phyloP scores from a whole-genome alignment of 108 stramenopile genomes.

The Conticribra weissflogii region DNA sequence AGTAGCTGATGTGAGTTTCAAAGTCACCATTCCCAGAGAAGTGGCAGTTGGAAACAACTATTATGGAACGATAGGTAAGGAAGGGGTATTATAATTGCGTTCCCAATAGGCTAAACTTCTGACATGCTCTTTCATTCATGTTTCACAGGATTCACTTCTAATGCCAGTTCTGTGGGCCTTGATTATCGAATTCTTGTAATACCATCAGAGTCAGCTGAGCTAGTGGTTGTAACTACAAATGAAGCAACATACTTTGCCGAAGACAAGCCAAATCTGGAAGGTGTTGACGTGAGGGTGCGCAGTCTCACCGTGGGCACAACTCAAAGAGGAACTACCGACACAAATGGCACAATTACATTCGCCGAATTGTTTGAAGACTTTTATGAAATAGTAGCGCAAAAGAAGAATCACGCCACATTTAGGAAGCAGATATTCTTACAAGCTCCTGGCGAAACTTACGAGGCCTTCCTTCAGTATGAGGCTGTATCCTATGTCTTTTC shows the following conservation, averaged over 20 bases:
- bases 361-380: constrained; percentile 24
- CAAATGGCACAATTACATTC: constrained; percentile 27
- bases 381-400: constrained; percentile 37
- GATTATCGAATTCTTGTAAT: constrained; percentile 16
- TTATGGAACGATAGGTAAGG: constrained; percentile 13
- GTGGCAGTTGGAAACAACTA: constrained; percentile 13
- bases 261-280: constrained; percentile 33
- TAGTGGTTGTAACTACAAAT: constrained; percentile 28
- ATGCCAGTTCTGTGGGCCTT: constrained; percentile 7
- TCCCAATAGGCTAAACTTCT: too few relatives aligned
- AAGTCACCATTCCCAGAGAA: constrained; percentile 6
- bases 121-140: too few relatives aligned
- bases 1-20: constrained; percentile 12
- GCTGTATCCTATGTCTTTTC: constrained; percentile 31
- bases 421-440: constrained; percentile 17
- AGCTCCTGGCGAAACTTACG: constrained; percentile 14
- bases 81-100: not conserved
- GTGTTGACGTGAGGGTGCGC: constrained; percentile 27
- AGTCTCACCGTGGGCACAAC: constrained; percentile 18
- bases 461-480: constrained; percentile 31
- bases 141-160: constrained; percentile 20
- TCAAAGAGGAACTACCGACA: constrained; percentile 15
- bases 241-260: constrained; percentile 40
- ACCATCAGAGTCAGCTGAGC: constrained; percentile 12
- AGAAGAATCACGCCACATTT: constrained; percentile 23